A percentile compares a stretch with the other conserved stretches of the same genome.
Conservation (phyloP, 345 rosid genomes). For the Cochlearia excelsa region DNA sequence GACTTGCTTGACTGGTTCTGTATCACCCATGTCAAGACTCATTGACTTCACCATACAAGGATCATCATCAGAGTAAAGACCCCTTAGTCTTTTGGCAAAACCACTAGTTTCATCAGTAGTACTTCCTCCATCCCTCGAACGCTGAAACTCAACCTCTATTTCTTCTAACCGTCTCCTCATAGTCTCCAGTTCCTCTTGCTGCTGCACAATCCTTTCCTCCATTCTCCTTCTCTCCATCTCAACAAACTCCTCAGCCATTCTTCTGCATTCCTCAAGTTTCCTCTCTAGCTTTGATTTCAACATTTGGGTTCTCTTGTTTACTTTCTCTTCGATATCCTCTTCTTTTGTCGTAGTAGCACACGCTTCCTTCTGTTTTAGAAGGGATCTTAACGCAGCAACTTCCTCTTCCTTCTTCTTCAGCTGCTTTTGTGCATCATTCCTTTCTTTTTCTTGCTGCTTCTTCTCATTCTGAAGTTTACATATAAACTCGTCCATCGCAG, state of each 20-base stretch:
- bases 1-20: conserved; percentile 52
- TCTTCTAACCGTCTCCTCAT: conserved; percentile 74
- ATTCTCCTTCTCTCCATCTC: conserved; percentile 89
- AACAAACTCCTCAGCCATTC: conserved; percentile 80
- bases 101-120: conserved; percentile 47
- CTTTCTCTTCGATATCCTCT: conserved; percentile 73
- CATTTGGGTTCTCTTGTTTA: conserved; percentile 52
- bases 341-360: conserved; percentile 40
- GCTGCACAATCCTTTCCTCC: conserved; percentile 86
- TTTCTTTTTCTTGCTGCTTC: conserved; percentile 73
- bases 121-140: conserved; percentile 41
- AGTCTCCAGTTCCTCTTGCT: conserved; percentile 85
- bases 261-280: conserved; percentile 72
- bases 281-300: conserved; percentile 63
- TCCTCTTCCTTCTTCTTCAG: conserved; percentile 85
- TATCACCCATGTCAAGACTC: conserved; percentile 90
- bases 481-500: conserved; percentile 91
- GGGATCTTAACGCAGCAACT: conserved; percentile 56
- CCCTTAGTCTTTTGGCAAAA: conserved; percentile 67
- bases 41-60: conserved; percentile 97
- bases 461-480: conserved; percentile 80
- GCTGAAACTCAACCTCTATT: conserved; percentile 55
- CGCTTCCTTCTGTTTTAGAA: conserved; percentile 51
- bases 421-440: conserved; percentile 65
- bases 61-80: conserved; percentile 65